These are phyloP conservation scores for Heteromeles arbutifolia DNA, from an alignment of 306 rosid species.

Conservation along the genomic window DNA sequence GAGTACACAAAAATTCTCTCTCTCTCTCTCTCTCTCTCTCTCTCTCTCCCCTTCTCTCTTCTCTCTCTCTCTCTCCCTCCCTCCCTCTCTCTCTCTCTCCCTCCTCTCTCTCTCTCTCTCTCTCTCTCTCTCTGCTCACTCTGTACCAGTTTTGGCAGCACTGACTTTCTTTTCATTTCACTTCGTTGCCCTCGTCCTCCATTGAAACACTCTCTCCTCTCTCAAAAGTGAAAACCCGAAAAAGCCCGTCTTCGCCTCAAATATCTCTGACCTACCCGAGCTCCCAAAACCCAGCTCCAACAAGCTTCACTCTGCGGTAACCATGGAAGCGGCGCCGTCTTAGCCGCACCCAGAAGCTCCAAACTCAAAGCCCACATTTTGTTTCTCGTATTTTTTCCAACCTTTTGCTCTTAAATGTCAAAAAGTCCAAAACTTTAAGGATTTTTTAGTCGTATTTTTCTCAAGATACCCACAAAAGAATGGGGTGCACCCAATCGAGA, in stretches of 20 bases:
- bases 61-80: neutral
- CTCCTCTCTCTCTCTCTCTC: neutral
- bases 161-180: constrained; percentile 3
- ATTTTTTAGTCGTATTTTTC: neutral
- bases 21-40: neutral
- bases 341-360: neutral
- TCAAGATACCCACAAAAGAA: constrained; percentile 10
- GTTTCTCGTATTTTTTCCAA: neutral
- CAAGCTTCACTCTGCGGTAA: neutral
- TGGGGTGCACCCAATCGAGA: constrained; percentile 87
- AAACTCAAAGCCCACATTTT: neutral
- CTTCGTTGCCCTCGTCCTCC: neutral
- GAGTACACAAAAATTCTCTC: constrained; percentile 14
- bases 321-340: neutral
- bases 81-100: neutral
- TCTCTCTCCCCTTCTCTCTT: constrained; percentile 3
- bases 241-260: neutral
- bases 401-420: neutral
- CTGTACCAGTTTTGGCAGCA: constrained; percentile 14
- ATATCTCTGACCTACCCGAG: neutral
- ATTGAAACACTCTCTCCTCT: neutral
- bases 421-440: neutral
- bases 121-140: constrained; percentile 10
- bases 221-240: neutral
- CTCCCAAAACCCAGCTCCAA: neutral